Evolutionary conservation across 2,329 filamentous ascomycete species (phyloP).

Genomic region (Aspergillus proliferans): DNA sequence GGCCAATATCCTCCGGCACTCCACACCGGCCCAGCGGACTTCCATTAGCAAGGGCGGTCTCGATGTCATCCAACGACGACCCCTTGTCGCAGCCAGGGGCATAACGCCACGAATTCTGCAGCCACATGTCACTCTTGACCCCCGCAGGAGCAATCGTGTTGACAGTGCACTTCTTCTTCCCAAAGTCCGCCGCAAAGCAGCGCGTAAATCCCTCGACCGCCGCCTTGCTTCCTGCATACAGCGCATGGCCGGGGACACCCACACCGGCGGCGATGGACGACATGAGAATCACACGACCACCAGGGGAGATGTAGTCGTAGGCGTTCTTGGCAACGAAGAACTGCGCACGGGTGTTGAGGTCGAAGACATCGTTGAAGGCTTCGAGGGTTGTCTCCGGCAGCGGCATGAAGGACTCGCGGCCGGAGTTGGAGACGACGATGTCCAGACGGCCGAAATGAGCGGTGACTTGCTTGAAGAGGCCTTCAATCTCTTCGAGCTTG

Average conservation of each 20-base stretch:
- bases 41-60: slow-evolving; percentile 49
- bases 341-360: slow-evolving; percentile 57
- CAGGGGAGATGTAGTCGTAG: slow-evolving; percentile 62
- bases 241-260: slow-evolving; percentile 65
- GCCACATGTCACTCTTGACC: slow-evolving; percentile 59
- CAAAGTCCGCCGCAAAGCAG: slow-evolving; percentile 64
- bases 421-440: slow-evolving; percentile 49
- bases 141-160: slow-evolving; percentile 19
- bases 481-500: slow-evolving; percentile 56
- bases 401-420: slow-evolving; percentile 35
- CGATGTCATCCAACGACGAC: slow-evolving; percentile 47
- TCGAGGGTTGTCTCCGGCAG: slow-evolving; percentile 23
- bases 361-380: slow-evolving; percentile 49
- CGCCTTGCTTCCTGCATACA: slow-evolving; percentile 71
- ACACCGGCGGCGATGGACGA: neutral
- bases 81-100: slow-evolving; percentile 44
- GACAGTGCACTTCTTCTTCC: slow-evolving; percentile 48
- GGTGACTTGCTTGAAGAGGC: slow-evolving; percentile 58
- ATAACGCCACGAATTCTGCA: slow-evolving; percentile 62
- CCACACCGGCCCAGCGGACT: slow-evolving; percentile 57
- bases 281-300: slow-evolving; percentile 66
- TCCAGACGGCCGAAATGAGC: slow-evolving; percentile 60
- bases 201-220: slow-evolving; percentile 72
- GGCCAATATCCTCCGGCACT: slow-evolving; percentile 53
- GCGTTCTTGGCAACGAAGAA: slow-evolving; percentile 61